A percentile compares a stretch with the other conserved stretches of the same genome.
Conservation (phyloP, 108 stramenopile genomes). For the Nitzschia sp. region DNA sequence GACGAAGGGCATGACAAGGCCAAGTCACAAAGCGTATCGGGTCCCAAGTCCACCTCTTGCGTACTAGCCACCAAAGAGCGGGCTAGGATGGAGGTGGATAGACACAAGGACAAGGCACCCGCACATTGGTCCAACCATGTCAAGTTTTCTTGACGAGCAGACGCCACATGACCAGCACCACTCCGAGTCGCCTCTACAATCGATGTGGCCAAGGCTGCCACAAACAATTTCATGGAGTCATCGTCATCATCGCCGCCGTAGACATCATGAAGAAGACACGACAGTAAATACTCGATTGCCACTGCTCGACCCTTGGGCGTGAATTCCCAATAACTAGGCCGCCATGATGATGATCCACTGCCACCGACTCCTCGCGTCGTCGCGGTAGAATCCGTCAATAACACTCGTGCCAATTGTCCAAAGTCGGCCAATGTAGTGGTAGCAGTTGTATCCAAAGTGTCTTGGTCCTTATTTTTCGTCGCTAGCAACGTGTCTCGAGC, state of each 20-base stretch:
- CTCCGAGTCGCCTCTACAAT: conserved; percentile 25
- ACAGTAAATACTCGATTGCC: conserved; percentile 63
- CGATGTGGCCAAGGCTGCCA: conserved; percentile 46
- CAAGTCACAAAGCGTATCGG: conserved; percentile 33
- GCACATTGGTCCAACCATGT: conserved; percentile 69
- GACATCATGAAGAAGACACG: conserved; percentile 65
- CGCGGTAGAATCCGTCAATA: conserved; percentile 33
- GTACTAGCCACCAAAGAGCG: conserved; percentile 29
- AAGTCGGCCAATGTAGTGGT: conserved; percentile 47
- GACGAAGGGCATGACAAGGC: conserved; percentile 54
- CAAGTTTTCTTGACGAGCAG: conserved; percentile 10
- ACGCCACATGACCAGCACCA: too few relatives aligned
- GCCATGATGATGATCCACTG: conserved; percentile 1
- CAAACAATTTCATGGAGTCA: conserved; percentile 41
- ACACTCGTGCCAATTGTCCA: conserved; percentile 33
- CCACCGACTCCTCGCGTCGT: too few relatives aligned
- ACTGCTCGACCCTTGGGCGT: conserved; percentile 55
- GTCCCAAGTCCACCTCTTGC: conserved; percentile 26
- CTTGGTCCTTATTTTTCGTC: conserved; percentile 33
- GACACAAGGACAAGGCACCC: conserved; percentile 43
- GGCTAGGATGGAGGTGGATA: conserved; percentile 53
- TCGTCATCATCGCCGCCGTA: conserved; percentile 62
- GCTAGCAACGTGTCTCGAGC: conserved; percentile 55
- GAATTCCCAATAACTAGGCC: conserved; percentile 61
- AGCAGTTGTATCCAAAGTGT: not conserved